These are phyloP conservation scores for Aphanomyces stellatus DNA, from an alignment of 352 stramenopile genomes.

Conservation along the genomic window DNA sequence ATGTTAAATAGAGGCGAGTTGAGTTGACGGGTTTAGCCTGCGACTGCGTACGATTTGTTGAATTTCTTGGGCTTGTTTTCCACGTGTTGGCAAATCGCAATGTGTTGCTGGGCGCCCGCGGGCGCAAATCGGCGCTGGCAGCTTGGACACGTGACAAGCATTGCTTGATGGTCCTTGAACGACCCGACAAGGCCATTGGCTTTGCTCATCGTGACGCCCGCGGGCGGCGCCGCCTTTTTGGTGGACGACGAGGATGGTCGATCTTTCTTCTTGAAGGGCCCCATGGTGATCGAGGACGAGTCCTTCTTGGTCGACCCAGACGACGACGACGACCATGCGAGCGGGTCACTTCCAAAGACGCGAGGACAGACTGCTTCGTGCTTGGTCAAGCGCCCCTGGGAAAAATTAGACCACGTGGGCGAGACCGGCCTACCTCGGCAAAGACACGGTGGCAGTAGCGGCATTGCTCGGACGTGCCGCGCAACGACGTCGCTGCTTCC, in stretches of 20 bases:
- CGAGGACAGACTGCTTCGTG: slow-evolving; percentile 72
- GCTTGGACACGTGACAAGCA: slow-evolving; percentile 69
- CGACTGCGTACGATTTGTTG: slow-evolving; percentile 57
- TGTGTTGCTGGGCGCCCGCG: slow-evolving; percentile 73
- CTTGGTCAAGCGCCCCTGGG: slow-evolving; percentile 52
- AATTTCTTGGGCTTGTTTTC: slow-evolving; percentile 72
- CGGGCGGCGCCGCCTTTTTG: too few relatives aligned
- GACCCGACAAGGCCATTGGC: slow-evolving; percentile 53
- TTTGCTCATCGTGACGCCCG: slow-evolving; percentile 22
- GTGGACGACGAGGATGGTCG: too few relatives aligned
- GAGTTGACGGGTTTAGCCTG: slow-evolving; percentile 29
- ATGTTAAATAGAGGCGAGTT: neutral
- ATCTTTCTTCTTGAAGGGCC: too few relatives aligned
- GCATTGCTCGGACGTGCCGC: slow-evolving; percentile 52
- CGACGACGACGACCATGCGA: too few relatives aligned
- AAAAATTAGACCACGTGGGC: neutral
- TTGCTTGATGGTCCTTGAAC: slow-evolving; percentile 70
- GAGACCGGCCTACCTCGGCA: slow-evolving; percentile 28
- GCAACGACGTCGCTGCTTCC: neutral
- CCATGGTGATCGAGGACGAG: too few relatives aligned
- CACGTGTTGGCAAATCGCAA: slow-evolving; percentile 75
- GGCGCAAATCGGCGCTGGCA: slow-evolving; percentile 75
- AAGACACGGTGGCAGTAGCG: slow-evolving; percentile 71
- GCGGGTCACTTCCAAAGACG: slow-evolving; percentile 66
- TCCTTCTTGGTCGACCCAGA: too few relatives aligned